These are phyloP conservation scores for Ananas comosus DNA, from an alignment of 176 grass and related monocot species.

Conservation along the genomic window DNA sequence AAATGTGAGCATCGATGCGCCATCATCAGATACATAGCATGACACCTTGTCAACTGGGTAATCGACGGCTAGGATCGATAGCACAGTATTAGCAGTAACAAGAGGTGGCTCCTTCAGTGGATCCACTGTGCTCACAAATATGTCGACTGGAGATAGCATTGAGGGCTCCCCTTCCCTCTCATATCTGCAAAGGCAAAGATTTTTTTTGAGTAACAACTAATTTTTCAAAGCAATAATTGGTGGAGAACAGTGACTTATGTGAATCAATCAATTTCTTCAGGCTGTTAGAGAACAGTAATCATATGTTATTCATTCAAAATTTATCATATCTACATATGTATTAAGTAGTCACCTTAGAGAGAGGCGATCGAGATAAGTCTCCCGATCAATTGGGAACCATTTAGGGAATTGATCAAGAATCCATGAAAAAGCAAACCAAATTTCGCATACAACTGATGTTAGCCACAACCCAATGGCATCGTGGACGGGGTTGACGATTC, in stretches of 20 bases:
- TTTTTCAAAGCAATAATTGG: not conserved
- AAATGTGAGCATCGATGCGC: constrained; percentile 96
- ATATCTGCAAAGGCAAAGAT: constrained; percentile 39
- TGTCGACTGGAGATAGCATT: constrained; percentile 65
- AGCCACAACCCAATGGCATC: constrained; percentile 85
- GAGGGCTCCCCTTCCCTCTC: constrained; percentile 87
- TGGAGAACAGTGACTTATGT: too few relatives aligned
- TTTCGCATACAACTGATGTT: constrained; percentile 86
- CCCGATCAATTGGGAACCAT: constrained; percentile 92
- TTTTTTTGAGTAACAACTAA: not conserved
- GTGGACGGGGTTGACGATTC: constrained; percentile 65
- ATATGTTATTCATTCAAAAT: not conserved
- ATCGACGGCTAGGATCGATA: constrained; percentile 92
- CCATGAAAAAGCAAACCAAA: constrained; percentile 94
- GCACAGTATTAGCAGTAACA: constrained; percentile 90
- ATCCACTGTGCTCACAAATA: constrained; percentile 94
- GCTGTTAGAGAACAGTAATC: too few relatives aligned
- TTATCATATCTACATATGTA: not conserved
- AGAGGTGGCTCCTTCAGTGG: constrained; percentile 94
- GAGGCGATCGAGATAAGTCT: constrained; percentile 95
- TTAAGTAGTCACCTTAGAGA: constrained; percentile 38
- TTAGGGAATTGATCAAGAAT: constrained; percentile 99
- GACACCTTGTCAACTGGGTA: constrained; percentile 97
- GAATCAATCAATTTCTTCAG: not conserved
- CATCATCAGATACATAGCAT: constrained; percentile 96